Base-by-base conservation (phyloP, 305 asterid genomes). In the Petunia hybrid region DNA sequence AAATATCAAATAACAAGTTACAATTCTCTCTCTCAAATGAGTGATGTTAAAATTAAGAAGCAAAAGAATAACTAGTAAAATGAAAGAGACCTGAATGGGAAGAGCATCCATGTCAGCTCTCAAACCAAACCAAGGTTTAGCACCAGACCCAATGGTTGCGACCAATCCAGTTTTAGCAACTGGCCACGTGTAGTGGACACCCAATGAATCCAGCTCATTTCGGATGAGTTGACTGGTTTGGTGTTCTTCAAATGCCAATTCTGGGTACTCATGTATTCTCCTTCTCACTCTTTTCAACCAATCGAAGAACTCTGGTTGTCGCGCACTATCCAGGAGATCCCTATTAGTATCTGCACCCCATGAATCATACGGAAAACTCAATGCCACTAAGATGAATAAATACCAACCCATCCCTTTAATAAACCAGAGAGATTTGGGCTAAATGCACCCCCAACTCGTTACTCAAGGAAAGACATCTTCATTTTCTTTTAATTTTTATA, bases 31-130 rank as follows among this genome's bases (percentile, higher is more conserved):
- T 22, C 31, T 22, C 31, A 22, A 22, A 22, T 22, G 31, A 22
- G 31, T 22, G 31, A 22, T 22, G 31, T 22, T 22, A 22, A 22
- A 22, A 22, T 22, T 22, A 22, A 22, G 31, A 22, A 22, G 31
- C 31, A 22, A 22, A 73, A 73, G 63, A 51, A 39, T 57, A 16
- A 39, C 38, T 1, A 9, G 10, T 14, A 40, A 57, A 43, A 55
- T 53, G 12, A 53, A 43, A 56, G 48, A 81, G 41, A 90, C 98
- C 97, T 93, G 97, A 78, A 93, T 86, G 46, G 99, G 98, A 8
- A 95, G 94, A 65, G 97, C 99, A 84, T 95, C 99, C 99, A 95
- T 95, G 88, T 95, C 99, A 1, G 99, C 98, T 87, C 99, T 84
- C 38, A 95, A 92, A 51, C 84, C 91, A 83, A 95, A 87, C 85